A percentile compares a stretch with the other conserved stretches of the same genome.
These are phyloP conservation scores for Aspergillus sclerotiicarbonarius DNA, from an alignment of 495 filamentous ascomycete genomes.

Conservation along the genomic window DNA sequence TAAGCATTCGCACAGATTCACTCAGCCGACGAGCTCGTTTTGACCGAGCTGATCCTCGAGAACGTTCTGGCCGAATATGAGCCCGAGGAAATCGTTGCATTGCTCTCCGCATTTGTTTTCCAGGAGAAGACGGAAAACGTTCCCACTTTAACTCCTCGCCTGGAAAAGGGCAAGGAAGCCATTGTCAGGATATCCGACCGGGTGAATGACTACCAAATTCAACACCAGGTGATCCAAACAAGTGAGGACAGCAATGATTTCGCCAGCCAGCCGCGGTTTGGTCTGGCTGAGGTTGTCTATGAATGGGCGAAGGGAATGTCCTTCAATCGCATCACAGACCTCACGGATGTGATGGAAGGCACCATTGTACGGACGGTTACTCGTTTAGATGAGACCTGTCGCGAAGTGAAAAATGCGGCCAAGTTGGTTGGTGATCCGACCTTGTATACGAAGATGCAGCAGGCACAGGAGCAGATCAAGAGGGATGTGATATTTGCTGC, in stretches of 20 bases:
- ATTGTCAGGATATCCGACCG: constrained; percentile 88
- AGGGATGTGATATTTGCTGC: constrained; percentile 90
- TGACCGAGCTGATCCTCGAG: constrained; percentile 93
- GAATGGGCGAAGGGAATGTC: constrained; percentile 98
- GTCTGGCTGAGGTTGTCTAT: constrained; percentile 94
- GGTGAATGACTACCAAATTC: constrained; percentile 81
- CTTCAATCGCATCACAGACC: constrained; percentile 94
- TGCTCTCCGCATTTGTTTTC: constrained; percentile 96
- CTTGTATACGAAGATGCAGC: constrained; percentile 92
- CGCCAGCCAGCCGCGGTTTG: constrained; percentile 79
- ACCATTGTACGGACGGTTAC: constrained; percentile 94
- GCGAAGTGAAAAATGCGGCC: constrained; percentile 96
- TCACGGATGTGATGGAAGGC: constrained; percentile 95
- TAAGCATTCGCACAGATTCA: constrained; percentile 59
- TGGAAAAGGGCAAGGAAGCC: constrained; percentile 80
- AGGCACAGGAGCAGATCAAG: constrained; percentile 95
- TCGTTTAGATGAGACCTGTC: constrained; percentile 89
- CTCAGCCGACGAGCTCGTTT: constrained; percentile 94
- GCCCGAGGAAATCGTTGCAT: constrained; percentile 92
- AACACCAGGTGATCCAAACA: constrained; percentile 86
- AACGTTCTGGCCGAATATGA: constrained; percentile 95
- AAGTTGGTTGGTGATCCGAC: constrained; percentile 94
- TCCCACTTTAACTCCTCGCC: constrained; percentile 77
- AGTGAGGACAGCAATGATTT: constrained; percentile 91
- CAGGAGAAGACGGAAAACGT: constrained; percentile 89